phyloP scores from a whole-genome alignment of 768 basidiomycete species.

The Kwoniella mangroviensis region DNA sequence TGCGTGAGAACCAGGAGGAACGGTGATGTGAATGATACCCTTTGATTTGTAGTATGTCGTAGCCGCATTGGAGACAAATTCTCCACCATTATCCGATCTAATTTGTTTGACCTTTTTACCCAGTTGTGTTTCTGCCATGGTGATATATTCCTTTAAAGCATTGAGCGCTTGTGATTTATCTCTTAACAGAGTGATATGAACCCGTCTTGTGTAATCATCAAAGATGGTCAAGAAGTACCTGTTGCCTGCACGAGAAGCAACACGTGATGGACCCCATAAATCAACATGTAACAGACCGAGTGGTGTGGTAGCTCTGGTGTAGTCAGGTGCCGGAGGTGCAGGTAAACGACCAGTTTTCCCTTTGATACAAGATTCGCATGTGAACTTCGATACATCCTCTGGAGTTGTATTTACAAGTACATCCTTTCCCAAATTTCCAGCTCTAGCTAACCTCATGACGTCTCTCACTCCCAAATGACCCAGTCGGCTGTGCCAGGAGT shows the following conservation, averaged over 20 bases:
- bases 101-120: slow-evolving; percentile 10
- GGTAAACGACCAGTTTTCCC: slow-evolving; percentile 11
- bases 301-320: background rate
- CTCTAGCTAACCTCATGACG: slow-evolving; percentile 8
- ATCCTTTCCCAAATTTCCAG: slow-evolving; percentile 6
- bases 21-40: slow-evolving; percentile 7
- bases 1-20: slow-evolving; percentile 33
- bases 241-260: background rate
- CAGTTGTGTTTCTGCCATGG: slow-evolving; percentile 14
- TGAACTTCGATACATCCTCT: background rate
- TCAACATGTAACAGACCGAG: background rate
- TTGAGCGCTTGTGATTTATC: background rate
- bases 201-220: slow-evolving; percentile 4
- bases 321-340: background rate
- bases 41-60: background rate
- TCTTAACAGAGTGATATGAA: slow-evolving; percentile 1
- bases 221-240: slow-evolving; percentile 7
- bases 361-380: slow-evolving; percentile 1
- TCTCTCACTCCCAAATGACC: slow-evolving; percentile 7
- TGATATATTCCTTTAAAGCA: slow-evolving; percentile 3
- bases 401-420: background rate
- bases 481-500: background rate
- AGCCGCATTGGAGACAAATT: background rate
- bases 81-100: slow-evolving; percentile 17
- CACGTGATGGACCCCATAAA: slow-evolving; percentile 2